Evolutionary conservation across 768 basidiomycete species (phyloP), one percentile per base, ranked within the genome.

Genomic region (Russula sp.): DNA sequence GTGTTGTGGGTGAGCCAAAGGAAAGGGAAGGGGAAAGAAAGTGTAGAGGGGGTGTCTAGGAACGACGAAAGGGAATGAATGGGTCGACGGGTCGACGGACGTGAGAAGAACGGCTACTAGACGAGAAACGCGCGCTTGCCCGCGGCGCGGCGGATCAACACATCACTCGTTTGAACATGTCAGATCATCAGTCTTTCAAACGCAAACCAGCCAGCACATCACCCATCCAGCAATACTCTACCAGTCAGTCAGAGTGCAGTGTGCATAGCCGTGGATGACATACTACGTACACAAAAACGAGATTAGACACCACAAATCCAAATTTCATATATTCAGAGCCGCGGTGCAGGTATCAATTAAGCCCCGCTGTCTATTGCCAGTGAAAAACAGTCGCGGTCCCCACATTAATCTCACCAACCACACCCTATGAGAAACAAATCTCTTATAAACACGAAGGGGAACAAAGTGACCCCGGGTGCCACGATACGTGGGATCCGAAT

Each of bases 361-460:
- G 25, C 39, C 45, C 36, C 36, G 47, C 25, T 42, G 51, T 34
- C 38, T 49, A 49, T n/a, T 49, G 56, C 47, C 48, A 49, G 20
- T 50, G 29, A 58, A 58, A 50, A 58, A 50, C 32, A 42, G 32
- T 50, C 56, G 29, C 51, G 48, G 48, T 35, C 42, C 46, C 49
- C 54, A 61, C 34, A 56, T 61, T 11, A 42, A 29, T 56, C 41
- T 42, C 46, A 35, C 52, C 20, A 53, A 48, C 32, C 60, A 61
- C 47, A 48, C 32, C 41, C 13, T 56, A 43, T 34, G 50, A 52
- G 61, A 34, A 53, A 46, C 36, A 62, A 46, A 25, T 52, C 62
- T 55, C 52, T 63, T 63, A 59, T 54, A 63, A 55, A 59, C 57
- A 63, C 52, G 34, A 58, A 63, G 57, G 45, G 43, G 51, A 62